Base-by-base conservation (phyloP, 2,329 filamentous ascomycete genomes). In the Aspergillaceae sp. region DNA sequence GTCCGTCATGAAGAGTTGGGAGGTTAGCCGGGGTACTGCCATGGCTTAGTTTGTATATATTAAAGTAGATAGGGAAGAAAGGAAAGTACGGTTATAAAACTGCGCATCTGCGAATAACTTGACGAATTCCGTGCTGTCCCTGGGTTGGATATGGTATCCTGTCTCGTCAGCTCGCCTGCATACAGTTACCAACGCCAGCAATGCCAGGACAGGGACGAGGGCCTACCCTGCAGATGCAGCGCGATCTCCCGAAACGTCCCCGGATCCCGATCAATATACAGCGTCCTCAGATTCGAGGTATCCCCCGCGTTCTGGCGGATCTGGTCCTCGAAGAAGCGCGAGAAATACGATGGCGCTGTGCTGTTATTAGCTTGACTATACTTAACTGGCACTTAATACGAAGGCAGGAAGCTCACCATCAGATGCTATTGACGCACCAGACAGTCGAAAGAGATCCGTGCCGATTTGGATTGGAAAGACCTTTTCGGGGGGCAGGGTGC, bases 191-290 rank as follows among this genome's bases (percentile, higher is more conserved):
- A 45, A 19, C 19, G 19, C 35, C 32, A 30, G 11, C 10, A n/a
- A 7, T 26, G 19, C 27, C 40, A 41, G 8, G 19, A 19, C 19
- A 7, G 7, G 28, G 32, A 6, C 7, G 3, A 19, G 4, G 4
- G 5, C 42, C 9, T 58, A 74, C 75, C 87, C 71, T 95, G 90
- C 26, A 97, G 74, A 72, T 97, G 90, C 46, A 90, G 75, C 34
- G 86, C 85, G 53, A 97, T 96, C 61, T 96, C 88, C 58, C 77
- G 78, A 65, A 97, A 97, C 0, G 89, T 96, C 9, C 75, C 75
- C 0, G 91, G 90, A 66, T 97, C 91, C 50, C 91, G 84, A 66
- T 97, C 91, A 60, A 97, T 96, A 69, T 96, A 96, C 5, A 97
- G 75, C 0, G 91, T 95, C 54, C 85, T 82, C 48, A 94, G 68